Base-by-base conservation (phyloP, 257 asterid species). In the Plantago major region DNA sequence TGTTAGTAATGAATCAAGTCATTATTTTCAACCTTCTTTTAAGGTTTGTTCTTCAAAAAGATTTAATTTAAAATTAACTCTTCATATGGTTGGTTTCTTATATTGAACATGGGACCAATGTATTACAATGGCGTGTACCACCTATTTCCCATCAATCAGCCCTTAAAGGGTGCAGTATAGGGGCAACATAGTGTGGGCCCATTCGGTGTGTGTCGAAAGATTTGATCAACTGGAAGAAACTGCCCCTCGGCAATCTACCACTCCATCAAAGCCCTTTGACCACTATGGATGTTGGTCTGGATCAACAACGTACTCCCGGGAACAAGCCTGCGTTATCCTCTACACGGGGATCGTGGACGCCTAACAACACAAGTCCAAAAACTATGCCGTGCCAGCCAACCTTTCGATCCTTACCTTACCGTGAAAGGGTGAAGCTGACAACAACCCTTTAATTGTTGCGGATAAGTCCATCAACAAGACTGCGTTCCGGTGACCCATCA, bases 131-230 rank as follows among this genome's bases (percentile, higher is more conserved):
- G 95, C 26, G 9, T 76, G 11, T 90, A 87, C 11, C 97, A 90
- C 63, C 67, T 90, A 2, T 89, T 89, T n/a, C n/a, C 70, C 86
- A 86, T 50, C 97, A 87, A 46, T 82, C 84, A 79, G 86, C 86
- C 59, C 95, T 90, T 13, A n/a, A 72, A 67, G n/a, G 94, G 91
- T 2, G 81, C 89, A 0, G 82, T 73, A 0, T 89, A n/a, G 95
- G 94, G 94, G 95, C 43, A 82, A 89, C 64, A 89, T 86, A 0
- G 72, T 84, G 2, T 89, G 97, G 97, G 94, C 88, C 0, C 95
- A 89, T 58, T 84, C 97, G 0, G n/a, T n/a, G n/a, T n/a, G 89
- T 86, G 1, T 89, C 95, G 9, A 70, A 40, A 3, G 95, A 89
- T 71, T 48, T 86, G 58, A 78, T 86, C 15, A 86, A 76, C 42